A percentile compares a stretch with the other conserved stretches of the same genome.
phyloP scores from a whole-genome alignment of 805 yeast species.

The Phaffomyces opuntiae region DNA sequence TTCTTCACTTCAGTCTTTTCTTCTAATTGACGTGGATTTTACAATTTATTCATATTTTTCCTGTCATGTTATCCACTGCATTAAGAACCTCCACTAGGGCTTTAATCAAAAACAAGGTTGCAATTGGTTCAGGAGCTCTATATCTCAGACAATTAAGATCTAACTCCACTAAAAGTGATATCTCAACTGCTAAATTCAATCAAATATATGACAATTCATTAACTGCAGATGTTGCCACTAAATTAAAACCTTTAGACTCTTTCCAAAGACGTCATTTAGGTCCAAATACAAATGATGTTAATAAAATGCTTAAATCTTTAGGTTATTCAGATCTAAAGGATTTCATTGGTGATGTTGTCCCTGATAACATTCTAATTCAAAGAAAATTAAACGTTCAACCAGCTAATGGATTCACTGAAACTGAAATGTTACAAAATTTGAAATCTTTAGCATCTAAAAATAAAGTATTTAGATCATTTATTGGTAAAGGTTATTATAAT shows the following conservation, averaged over 20 bases:
- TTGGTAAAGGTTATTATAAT: slow-evolving; percentile 94
- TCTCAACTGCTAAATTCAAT: slow-evolving; percentile 47
- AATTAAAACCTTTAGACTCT: slow-evolving; percentile 53
- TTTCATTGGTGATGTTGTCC: slow-evolving; percentile 70
- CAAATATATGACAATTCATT: slow-evolving; percentile 38
- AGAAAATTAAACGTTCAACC: slow-evolving; percentile 67
- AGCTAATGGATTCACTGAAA: slow-evolving; percentile 67
- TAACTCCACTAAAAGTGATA: slow-evolving; percentile 35
- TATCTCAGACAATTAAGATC: slow-evolving; percentile 1
- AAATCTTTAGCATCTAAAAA: slow-evolving; percentile 68
- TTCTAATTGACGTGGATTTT: too few species aligned
- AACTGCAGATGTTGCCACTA: slow-evolving; percentile 7
- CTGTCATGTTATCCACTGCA: too few species aligned
- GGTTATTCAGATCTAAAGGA: slow-evolving; percentile 63
- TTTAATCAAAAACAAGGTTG: too few species aligned
- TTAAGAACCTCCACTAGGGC: too few species aligned
- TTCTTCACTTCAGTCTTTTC: too few species aligned
- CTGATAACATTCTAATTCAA: slow-evolving; percentile 63
- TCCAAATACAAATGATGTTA: slow-evolving; percentile 57
- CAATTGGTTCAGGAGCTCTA: too few species aligned
- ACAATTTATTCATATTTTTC: neutral
- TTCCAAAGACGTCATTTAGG: slow-evolving; percentile 92
- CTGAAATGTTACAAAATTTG: slow-evolving; percentile 67
- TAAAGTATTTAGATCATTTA: slow-evolving; percentile 63
- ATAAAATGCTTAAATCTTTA: slow-evolving; percentile 55